These are phyloP conservation scores for Bremia lactucae DNA, from an alignment of 352 stramenopile genomes.

Conservation along the genomic window DNA sequence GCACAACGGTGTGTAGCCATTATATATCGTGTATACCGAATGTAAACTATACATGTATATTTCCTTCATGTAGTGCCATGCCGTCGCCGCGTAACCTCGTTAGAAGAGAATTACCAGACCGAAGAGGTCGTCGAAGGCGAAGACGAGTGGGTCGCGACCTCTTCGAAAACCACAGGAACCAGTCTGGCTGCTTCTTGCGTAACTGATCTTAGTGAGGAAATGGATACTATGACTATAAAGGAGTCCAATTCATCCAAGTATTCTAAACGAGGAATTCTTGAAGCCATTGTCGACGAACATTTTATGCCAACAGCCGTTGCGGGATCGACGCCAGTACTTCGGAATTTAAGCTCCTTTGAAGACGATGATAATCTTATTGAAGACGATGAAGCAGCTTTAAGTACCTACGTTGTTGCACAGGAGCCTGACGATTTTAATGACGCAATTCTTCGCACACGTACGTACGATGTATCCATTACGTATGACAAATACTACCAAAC, in stretches of 20 bases:
- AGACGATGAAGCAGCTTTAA: conserved; percentile 48
- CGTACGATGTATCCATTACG: conserved; percentile 97
- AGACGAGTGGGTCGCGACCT: conserved; percentile 86
- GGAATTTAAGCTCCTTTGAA: conserved; percentile 59
- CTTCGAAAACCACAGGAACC: conserved; percentile 51
- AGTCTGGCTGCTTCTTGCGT: conserved; percentile 11
- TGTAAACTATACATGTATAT: no score
- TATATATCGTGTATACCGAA: no score
- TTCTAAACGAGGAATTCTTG: conserved; percentile 28
- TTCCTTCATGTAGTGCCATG: conserved; percentile 63
- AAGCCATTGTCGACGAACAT: conserved; percentile 67
- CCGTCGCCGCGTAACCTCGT: conserved; percentile 56
- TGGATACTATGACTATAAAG: no score
- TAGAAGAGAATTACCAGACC: conserved; percentile 67
- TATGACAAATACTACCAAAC: conserved; percentile 99
- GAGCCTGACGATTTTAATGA: conserved; percentile 84
- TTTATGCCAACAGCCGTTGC: conserved; percentile 22
- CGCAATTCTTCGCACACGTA: conserved; percentile 90
- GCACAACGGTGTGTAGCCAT: conserved; percentile 34
- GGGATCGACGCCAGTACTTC: conserved; percentile 14
- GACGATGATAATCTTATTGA: conserved; percentile 72
- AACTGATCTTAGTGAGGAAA: conserved; percentile 39
- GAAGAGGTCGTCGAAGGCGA: conserved; percentile 67
- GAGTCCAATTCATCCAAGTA: no score
- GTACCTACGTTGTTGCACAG: conserved; percentile 48